A percentile compares a stretch with the other conserved stretches of the same genome.
phyloP scores from a whole-genome alignment of 2,329 filamentous ascomycete genomes.

The Cladosporium sp. region DNA sequence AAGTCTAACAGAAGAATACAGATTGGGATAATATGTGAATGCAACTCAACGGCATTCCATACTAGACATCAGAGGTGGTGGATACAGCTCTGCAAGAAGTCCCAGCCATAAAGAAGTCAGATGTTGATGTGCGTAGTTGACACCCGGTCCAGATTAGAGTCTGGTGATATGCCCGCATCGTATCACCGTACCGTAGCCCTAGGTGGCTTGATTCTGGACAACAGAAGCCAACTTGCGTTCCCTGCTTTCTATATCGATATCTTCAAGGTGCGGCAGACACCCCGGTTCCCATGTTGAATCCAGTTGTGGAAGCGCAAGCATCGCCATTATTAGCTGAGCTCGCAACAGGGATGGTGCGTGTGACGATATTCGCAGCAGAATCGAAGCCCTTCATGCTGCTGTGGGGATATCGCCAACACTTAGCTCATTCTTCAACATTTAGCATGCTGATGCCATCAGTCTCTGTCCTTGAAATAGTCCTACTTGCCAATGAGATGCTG shows the following conservation, averaged over 20 bases:
- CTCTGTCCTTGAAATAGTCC: neutral
- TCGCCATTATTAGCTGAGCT: neutral
- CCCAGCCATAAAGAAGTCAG: neutral
- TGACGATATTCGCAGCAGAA: neutral
- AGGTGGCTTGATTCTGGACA: constrained; percentile 1
- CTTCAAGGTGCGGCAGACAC: neutral
- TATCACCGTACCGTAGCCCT: neutral
- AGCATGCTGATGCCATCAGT: neutral
- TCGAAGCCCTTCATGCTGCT: neutral
- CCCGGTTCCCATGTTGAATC: neutral
- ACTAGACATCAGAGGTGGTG: neutral
- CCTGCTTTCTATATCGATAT: neutral
- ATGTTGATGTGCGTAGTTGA: neutral
- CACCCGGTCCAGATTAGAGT: neutral
- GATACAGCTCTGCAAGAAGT: neutral
- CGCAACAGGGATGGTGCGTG: neutral
- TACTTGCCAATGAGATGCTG: neutral
- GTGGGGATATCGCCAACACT: neutral
- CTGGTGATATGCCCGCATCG: neutral
- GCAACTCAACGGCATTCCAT: neutral
- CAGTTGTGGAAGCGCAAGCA: neutral
- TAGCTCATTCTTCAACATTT: neutral
- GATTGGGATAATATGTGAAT: neutral
- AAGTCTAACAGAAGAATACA: neutral
- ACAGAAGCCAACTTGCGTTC: neutral